Evolutionary conservation across 495 filamentous ascomycete species (phyloP).

Genomic region (Lindgomyces ingoldianus): DNA sequence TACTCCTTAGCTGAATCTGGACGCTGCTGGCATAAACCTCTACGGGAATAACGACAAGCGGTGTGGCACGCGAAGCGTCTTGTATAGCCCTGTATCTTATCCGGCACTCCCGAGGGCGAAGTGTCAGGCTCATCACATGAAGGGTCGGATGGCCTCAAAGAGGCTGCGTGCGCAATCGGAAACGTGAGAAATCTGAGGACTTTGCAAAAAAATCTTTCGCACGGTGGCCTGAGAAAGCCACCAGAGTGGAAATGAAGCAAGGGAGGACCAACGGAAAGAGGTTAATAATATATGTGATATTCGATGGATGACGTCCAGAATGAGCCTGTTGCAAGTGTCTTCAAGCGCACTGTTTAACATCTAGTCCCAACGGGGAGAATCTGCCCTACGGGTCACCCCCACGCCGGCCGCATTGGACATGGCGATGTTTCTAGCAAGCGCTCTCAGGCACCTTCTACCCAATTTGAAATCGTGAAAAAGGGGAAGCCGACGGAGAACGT

Average conservation of each 20-base stretch:
- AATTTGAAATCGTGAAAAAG: background rate
- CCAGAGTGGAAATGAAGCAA: constrained; percentile 8
- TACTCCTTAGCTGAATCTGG: background rate
- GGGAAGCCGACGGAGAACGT: background rate
- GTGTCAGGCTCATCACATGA: background rate
- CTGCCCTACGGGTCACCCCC: background rate
- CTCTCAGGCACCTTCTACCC: background rate
- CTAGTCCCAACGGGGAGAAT: background rate
- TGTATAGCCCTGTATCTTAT: background rate
- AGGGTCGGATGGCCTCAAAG: background rate
- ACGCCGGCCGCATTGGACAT: background rate
- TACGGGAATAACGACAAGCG: background rate
- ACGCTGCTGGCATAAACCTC: background rate
- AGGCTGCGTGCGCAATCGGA: too few species aligned
- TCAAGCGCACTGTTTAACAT: too few species aligned
- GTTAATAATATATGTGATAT: background rate
- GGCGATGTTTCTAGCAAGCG: background rate
- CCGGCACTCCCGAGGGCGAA: background rate
- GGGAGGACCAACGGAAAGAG: background rate
- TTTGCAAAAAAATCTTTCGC: background rate
- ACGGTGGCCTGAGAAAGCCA: background rate
- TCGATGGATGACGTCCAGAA: background rate
- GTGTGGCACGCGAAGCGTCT: background rate
- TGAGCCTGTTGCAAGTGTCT: background rate
- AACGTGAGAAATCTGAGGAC: background rate